Evolutionary conservation across 129 eudicot species (phyloP).

Genomic region (Flaveria linearis): DNA sequence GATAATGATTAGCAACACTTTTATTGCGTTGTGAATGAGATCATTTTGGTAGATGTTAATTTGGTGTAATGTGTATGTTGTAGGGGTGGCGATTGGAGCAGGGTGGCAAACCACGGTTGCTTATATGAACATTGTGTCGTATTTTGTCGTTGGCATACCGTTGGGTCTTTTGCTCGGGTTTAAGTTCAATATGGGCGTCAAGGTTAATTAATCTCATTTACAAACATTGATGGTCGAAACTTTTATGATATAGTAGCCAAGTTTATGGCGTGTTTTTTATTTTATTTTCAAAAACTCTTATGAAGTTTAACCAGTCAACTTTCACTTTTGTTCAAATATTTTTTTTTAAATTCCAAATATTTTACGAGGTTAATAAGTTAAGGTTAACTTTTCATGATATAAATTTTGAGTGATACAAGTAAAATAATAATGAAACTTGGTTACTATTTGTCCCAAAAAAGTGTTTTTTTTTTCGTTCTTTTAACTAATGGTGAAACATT

Average conservation of each 20-base stretch:
- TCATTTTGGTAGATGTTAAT: constrained; percentile 2
- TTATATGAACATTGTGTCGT: constrained; percentile 56
- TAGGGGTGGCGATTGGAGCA: constrained; percentile 84
- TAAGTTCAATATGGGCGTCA: constrained; percentile 50
- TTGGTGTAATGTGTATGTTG: not conserved
- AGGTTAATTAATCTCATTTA: constrained; percentile 20
- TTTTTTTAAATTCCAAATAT: too few relatives aligned
- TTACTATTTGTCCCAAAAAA: too few relatives aligned
- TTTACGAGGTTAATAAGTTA: too few relatives aligned
- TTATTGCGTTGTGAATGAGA: not conserved
- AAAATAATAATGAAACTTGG: not conserved
- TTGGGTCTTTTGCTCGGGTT: constrained; percentile 51
- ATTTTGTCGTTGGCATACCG: constrained; percentile 58
- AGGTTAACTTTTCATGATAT: too few relatives aligned
- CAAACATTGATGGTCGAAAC: not conserved
- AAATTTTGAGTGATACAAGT: too few relatives aligned
- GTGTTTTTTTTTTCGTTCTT: too few relatives aligned
- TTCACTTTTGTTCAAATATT: not conserved
- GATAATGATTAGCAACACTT: not conserved
- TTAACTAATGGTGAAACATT: not conserved
- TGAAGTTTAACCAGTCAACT: not conserved
- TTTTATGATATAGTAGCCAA: not conserved
- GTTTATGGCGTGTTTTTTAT: not conserved
- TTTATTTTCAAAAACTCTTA: too few relatives aligned
- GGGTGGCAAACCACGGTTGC: constrained; percentile 79